Evolutionary conservation across 2,329 filamentous ascomycete genomes (phyloP).

Genomic region (Hymenoscyphus scutula): DNA sequence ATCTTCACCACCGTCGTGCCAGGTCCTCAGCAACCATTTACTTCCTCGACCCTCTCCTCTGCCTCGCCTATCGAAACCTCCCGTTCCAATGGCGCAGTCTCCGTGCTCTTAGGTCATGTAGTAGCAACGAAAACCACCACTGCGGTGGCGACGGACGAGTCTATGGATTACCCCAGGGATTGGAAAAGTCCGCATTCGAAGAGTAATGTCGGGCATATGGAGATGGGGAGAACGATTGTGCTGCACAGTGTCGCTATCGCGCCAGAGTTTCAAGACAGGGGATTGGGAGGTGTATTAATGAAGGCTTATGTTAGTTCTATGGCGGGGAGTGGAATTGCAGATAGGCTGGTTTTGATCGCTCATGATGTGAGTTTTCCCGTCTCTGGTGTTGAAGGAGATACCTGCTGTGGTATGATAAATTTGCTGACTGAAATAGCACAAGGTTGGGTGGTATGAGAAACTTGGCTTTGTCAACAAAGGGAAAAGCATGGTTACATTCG

Average conservation of each 20-base stretch:
- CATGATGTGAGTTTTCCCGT: slow-evolving; percentile 55
- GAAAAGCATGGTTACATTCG: slow-evolving; percentile 67
- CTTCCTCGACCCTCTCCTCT: slow-evolving; percentile 52
- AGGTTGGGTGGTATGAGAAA: slow-evolving; percentile 73
- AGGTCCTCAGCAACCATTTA: slow-evolving; percentile 46
- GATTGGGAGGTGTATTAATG: slow-evolving; percentile 71
- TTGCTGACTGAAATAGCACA: slow-evolving; percentile 44
- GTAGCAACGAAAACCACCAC: slow-evolving; percentile 69
- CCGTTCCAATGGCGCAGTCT: slow-evolving; percentile 52
- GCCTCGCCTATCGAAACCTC: slow-evolving; percentile 59
- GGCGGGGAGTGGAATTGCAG: slow-evolving; percentile 65
- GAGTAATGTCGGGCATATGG: slow-evolving; percentile 61
- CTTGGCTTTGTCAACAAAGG: slow-evolving; percentile 71
- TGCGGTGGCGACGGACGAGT: slow-evolving; percentile 64
- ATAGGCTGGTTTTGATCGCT: slow-evolving; percentile 73
- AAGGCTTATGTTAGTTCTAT: slow-evolving; percentile 76
- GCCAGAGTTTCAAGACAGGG: slow-evolving; percentile 70
- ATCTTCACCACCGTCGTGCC: slow-evolving; percentile 68
- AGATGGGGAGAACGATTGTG: slow-evolving; percentile 70
- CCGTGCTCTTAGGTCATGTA: slow-evolving; percentile 73
- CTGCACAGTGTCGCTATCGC: slow-evolving; percentile 81
- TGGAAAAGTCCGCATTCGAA: slow-evolving; percentile 49
- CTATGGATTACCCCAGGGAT: slow-evolving; percentile 71
- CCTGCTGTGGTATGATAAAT: background rate
- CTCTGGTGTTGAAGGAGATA: background rate